Conservation (phyloP, 2,329 filamentous ascomycete species). For the Akanthomyces dipterigenus region DNA sequence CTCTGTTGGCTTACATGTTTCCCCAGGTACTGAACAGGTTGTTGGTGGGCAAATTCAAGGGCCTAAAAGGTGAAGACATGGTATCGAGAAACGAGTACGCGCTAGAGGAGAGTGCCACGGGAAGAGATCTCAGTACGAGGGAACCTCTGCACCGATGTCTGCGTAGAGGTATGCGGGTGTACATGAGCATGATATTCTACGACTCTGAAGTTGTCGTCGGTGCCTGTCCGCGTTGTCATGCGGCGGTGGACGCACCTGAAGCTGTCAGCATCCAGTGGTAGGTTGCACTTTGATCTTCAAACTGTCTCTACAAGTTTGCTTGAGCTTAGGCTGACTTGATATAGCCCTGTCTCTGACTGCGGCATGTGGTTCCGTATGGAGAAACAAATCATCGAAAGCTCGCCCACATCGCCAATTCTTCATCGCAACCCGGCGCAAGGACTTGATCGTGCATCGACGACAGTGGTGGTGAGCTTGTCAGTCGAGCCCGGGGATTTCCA, state of each 20-base stretch:
- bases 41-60: background rate
- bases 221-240: background rate
- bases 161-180: background rate
- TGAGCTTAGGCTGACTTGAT: no score
- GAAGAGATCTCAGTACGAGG: background rate
- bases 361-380: no score
- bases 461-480: no score
- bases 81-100: background rate
- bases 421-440: no score
- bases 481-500: no score
- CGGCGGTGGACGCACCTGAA: background rate
- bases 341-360: no score
- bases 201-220: background rate
- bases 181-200: slow-evolving; percentile 1
- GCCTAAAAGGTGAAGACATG: background rate
- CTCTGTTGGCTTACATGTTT: background rate
- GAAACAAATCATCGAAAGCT: no score
- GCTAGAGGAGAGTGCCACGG: background rate
- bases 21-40: background rate
- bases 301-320: no score
- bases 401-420: no score
- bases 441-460: no score
- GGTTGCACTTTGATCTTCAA: no score
- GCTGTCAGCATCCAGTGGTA: background rate
- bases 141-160: background rate